Base-by-base conservation (phyloP, 78 protist genomes). In the Monocercomonoides exilis region DNA sequence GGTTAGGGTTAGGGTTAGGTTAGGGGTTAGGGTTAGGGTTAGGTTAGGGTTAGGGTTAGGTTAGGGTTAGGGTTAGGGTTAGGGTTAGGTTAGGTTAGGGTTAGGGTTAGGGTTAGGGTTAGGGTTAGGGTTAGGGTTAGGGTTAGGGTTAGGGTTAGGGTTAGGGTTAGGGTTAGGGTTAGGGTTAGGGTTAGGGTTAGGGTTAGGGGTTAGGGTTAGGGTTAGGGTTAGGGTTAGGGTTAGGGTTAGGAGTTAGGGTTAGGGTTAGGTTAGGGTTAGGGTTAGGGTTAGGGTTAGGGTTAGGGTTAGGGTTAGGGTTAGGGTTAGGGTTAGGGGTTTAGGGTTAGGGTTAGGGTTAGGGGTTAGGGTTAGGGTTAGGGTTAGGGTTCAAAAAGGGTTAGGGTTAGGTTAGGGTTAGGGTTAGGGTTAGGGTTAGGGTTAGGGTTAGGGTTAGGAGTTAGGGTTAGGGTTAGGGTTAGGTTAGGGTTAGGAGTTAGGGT, bases 141-240 rank as follows among this genome's bases (percentile, higher is more conserved):
- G 82, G 82, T 79, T 79, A 79, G 82, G 82, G 82, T 79, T 79
- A 79, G 82, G 82, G 82, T 79, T 79, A 79, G 82, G 82, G 82
- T 79, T 79, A 79, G 82, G 82, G 82, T 79, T 79, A 79, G 82
- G 82, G 82, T 79, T 79, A 79, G 82, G 82, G 82, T 79, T 79
- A 79, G 82, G 82, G 82, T 79, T 79, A 79, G 82, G 82, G 82
- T 79, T 79, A 79, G 82, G 82, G 82, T 79, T 79, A 79, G 82
- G 82, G 82, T 79, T 79, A 79, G 82, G 21, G 36, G 82, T 79
- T 79, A 21, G 82, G 82, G 82, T 79, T 79, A 79, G 82, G 82
- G 82, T 79, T 79, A 79, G 82, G 82, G 82, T 79, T 79, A 79
- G 82, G 82, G 11, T 79, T 79, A 79, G 82, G 82, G 82, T 79